These are phyloP conservation scores for Scutellaria galericulata DNA, from an alignment of 257 asterid species.

Conservation along the genomic window DNA sequence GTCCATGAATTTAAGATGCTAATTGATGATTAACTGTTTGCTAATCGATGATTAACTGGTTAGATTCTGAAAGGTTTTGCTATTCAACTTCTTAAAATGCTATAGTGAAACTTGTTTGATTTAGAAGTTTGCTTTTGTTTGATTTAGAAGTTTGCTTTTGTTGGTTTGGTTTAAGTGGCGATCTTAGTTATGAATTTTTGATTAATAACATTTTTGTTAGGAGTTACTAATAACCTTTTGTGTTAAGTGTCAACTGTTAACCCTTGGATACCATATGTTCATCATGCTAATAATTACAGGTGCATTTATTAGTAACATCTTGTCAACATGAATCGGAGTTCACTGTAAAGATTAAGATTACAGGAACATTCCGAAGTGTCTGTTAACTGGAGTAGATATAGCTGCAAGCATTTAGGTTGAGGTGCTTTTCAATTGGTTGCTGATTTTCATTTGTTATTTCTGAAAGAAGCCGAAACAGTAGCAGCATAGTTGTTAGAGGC, in stretches of 20 bases:
- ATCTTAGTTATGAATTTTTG: background rate
- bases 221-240: too few relatives aligned
- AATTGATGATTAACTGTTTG: background rate
- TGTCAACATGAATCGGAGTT: background rate
- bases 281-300: background rate
- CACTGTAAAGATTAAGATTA: background rate
- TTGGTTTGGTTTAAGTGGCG: slow-evolving; percentile 16
- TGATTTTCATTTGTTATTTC: background rate
- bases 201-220: background rate
- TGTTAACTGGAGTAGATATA: slow-evolving; percentile 6
- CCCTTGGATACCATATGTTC: background rate
- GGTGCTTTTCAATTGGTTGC: background rate
- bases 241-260: too few relatives aligned
- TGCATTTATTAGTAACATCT: slow-evolving; percentile 19
- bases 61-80: background rate
- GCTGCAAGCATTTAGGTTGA: slow-evolving; percentile 18
- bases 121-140: background rate
- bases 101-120: background rate
- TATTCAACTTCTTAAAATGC: background rate
- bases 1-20: slow-evolving; percentile 1
- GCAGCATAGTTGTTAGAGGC: too few relatives aligned
- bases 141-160: background rate
- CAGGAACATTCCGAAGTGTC: background rate
- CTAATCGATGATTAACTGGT: background rate
- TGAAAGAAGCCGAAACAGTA: background rate